Percentiles rank a stretch among this genome's conserved stretches.
Conservation (phyloP, 1,139 yeast species). For the Taphrina betulina region DNA sequence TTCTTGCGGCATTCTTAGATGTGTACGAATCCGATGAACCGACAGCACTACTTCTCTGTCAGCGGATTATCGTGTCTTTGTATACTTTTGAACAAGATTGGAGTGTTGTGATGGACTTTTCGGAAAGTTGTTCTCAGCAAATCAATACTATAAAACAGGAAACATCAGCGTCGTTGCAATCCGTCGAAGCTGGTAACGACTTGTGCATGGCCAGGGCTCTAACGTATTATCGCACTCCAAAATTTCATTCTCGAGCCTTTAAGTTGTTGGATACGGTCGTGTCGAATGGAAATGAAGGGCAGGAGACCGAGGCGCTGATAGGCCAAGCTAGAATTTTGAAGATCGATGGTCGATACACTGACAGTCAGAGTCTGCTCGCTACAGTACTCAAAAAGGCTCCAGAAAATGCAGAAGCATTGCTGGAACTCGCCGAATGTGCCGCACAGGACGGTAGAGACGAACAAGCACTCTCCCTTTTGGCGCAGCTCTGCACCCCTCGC, state of each 20-base stretch:
- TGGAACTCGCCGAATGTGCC: slow-evolving; percentile 79
- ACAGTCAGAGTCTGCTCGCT: neutral
- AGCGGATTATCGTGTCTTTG: neutral
- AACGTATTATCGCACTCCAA: slow-evolving; percentile 86
- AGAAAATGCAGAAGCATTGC: slow-evolving; percentile 3
- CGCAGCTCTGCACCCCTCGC: slow-evolving; percentile 32
- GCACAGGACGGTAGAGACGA: slow-evolving; percentile 55
- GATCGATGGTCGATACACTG: neutral
- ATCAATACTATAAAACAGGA: neutral
- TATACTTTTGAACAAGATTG: slow-evolving; percentile 2
- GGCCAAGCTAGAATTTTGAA: slow-evolving; percentile 69
- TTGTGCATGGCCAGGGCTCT: slow-evolving; percentile 72
- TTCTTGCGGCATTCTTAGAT: neutral
- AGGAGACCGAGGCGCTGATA: slow-evolving; percentile 62
- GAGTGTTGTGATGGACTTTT: slow-evolving; percentile 3
- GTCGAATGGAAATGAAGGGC: slow-evolving; percentile 45
- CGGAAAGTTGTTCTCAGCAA: neutral
- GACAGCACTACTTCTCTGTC: neutral
- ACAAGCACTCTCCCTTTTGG: slow-evolving; percentile 57
- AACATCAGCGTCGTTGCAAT: neutral
- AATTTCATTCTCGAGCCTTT: slow-evolving; percentile 73
- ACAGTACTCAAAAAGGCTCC: neutral
- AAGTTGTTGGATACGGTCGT: slow-evolving; percentile 67
- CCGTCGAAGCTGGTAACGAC: slow-evolving; percentile 41
- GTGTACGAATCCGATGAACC: neutral